phyloP scores from a whole-genome alignment of 108 stramenopile species.

The Cylindrotheca closterium region DNA sequence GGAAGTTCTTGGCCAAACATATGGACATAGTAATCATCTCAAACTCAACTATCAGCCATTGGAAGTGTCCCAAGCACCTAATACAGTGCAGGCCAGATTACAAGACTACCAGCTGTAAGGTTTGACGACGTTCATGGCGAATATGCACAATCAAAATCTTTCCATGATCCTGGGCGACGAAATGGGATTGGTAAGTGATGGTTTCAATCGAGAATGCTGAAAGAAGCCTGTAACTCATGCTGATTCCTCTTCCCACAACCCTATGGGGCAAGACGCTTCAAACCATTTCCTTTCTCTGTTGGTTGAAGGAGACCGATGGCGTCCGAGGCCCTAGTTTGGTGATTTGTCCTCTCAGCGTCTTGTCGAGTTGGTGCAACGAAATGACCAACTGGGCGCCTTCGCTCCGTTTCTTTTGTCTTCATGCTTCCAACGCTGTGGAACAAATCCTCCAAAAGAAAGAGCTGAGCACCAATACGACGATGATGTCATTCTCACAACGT shows the following conservation, averaged over 20 bases:
- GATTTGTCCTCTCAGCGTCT: conserved; percentile 84
- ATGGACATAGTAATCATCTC: too few relatives aligned
- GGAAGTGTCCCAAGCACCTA: conserved; percentile 4
- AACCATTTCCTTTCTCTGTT: conserved; percentile 81
- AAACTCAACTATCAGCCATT: neutral
- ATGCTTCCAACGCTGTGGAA: conserved; percentile 42
- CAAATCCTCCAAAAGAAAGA: conserved; percentile 36
- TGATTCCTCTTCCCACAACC: too few relatives aligned
- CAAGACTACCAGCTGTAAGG: conserved; percentile 91
- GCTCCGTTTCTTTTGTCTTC: conserved; percentile 72
- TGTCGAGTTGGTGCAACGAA: conserved; percentile 86
- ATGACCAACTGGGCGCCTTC: conserved; percentile 73
- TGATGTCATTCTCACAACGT: conserved; percentile 67
- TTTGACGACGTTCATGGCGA: conserved; percentile 85
- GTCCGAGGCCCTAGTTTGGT: conserved; percentile 79
- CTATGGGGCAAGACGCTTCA: conserved; percentile 90
- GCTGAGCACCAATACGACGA: conserved; percentile 20
- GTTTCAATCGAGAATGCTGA: too few relatives aligned
- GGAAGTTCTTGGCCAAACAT: neutral
- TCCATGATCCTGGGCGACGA: conserved; percentile 92
- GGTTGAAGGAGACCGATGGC: conserved; percentile 66
- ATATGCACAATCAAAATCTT: conserved; percentile 63
- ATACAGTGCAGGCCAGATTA: conserved; percentile 29
- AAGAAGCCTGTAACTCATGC: too few relatives aligned
- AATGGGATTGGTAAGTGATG: conserved; percentile 42